A percentile compares a stretch with the other conserved stretches of the same genome.
phyloP scores from a whole-genome alignment of 352 stramenopile genomes.

The Globisporangium yorkense region DNA sequence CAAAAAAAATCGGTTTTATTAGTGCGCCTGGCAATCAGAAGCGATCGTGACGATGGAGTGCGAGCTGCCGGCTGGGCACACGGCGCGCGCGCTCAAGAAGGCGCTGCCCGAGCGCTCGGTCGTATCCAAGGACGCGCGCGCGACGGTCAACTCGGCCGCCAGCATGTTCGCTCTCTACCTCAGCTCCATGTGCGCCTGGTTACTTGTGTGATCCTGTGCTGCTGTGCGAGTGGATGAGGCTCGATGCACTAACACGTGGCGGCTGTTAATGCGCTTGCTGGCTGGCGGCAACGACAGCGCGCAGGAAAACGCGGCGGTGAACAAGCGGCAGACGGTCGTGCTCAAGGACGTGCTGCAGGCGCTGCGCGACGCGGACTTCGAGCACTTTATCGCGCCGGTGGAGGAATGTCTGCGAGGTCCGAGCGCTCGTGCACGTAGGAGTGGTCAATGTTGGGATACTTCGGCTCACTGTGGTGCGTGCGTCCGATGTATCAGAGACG shows the following conservation, averaged over 20 bases:
- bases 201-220: neutral
- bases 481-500: conserved; percentile 22
- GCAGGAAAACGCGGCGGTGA: conserved; percentile 53
- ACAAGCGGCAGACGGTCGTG: conserved; percentile 74
- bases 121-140: conserved; percentile 57
- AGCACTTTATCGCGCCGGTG: conserved; percentile 64
- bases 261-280: too few relatives aligned
- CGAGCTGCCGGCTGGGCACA: conserved; percentile 61
- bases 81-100: conserved; percentile 60
- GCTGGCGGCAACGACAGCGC: conserved; percentile 23
- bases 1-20: neutral
- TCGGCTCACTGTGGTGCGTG: neutral
- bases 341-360: conserved; percentile 70
- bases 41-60: conserved; percentile 50
- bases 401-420: conserved; percentile 68
- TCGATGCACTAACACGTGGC: too few relatives aligned
- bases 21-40: neutral
- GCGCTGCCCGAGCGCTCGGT: conserved; percentile 59
- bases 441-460: too few relatives aligned
- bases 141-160: conserved; percentile 62
- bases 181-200: conserved; percentile 40
- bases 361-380: conserved; percentile 70
- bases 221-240: too few relatives aligned
- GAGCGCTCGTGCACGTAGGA: conserved; percentile 1
- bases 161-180: conserved; percentile 82